Base-by-base conservation (phyloP, 441 rosid genomes). In the Populus trichocarpa region DNA sequence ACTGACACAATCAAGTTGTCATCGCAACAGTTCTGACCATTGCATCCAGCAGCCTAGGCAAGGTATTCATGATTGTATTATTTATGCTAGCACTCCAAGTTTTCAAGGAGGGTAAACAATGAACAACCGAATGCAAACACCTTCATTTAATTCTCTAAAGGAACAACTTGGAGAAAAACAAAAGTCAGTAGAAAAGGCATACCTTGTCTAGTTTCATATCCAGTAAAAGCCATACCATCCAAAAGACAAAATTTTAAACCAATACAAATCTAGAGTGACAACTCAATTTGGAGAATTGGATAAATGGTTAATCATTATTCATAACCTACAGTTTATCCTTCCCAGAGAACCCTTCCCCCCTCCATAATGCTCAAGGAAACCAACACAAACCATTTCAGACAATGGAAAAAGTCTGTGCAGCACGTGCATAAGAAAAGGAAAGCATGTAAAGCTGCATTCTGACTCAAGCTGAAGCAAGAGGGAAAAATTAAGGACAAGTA, bases 1-100 rank as follows among this genome's bases (percentile, higher is more conserved):
- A 73, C 63, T 67, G 32, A 26, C 64, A 73, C 35, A 72, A 66
- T 38, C 36, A 30, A 74, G 33, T 20, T 74, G 70, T 28, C 76
- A 28, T 28, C 36, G 35, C 12, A 71, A n/a, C 12, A 64, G 42
- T 50, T 6, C 23, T 14, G 26, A 30, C 28, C 36, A 63, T 12
- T 12, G 30, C 40, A 65, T 25, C 46, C 35, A 71, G 77, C 10
- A 26, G 16, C 40, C 30, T 9, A 59, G 42, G 35, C 28, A 53
- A 30, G 46, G 72, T 66, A 66, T 38, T 66, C 38, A 7, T 76
- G 26, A 33, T 13, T 46, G 42, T 30, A 38, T 61, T 53, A 78
- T 70, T 50, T 25, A 74, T 46, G 57, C 6, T 14, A 46, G 20
- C 57, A 13, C 0, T 5, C 57, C 57, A 46, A 46, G 57, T 46